These are phyloP conservation scores for Sonneratia alba DNA, from an alignment of 345 rosid species.

Conservation along the genomic window DNA sequence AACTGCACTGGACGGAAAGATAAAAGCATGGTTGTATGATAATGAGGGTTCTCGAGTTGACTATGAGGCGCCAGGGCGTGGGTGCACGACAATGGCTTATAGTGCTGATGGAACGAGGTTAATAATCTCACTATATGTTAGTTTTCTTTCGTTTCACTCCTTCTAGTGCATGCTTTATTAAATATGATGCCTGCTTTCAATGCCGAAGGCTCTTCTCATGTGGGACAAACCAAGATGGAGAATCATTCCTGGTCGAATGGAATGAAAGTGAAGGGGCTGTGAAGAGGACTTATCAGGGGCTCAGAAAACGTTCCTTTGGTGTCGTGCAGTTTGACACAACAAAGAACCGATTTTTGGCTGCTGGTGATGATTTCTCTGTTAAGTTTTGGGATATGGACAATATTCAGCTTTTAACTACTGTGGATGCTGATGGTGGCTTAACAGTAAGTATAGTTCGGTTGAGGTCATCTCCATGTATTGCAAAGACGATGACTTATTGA, in stretches of 20 bases:
- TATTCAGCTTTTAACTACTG: constrained; percentile 15
- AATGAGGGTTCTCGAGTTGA: constrained; percentile 27
- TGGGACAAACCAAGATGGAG: constrained; percentile 36
- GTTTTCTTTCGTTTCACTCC: neutral
- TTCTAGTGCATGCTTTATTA: neutral
- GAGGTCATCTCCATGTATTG: neutral
- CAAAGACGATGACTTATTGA: neutral
- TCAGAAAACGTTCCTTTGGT: constrained; percentile 27
- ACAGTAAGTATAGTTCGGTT: constrained; percentile 23
- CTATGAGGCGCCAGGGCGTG: constrained; percentile 29
- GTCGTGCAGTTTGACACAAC: constrained; percentile 36
- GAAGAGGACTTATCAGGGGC: constrained; percentile 27
- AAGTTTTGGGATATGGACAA: constrained; percentile 44
- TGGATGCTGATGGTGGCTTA: constrained; percentile 30
- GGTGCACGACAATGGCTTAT: constrained; percentile 28
- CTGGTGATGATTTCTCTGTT: constrained; percentile 30
- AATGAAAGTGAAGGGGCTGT: constrained; percentile 36
- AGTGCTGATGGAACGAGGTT: constrained; percentile 36
- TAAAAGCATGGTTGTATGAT: constrained; percentile 40
- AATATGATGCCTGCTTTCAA: neutral
- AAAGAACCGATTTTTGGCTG: constrained; percentile 28
- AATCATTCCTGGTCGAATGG: constrained; percentile 36
- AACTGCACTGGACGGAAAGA: constrained; percentile 47
- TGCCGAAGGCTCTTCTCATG: constrained; percentile 32
- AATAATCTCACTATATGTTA: neutral